phyloP scores from a whole-genome alignment of 495 filamentous ascomycete genomes.

The Aspergillus coremiiformis region DNA sequence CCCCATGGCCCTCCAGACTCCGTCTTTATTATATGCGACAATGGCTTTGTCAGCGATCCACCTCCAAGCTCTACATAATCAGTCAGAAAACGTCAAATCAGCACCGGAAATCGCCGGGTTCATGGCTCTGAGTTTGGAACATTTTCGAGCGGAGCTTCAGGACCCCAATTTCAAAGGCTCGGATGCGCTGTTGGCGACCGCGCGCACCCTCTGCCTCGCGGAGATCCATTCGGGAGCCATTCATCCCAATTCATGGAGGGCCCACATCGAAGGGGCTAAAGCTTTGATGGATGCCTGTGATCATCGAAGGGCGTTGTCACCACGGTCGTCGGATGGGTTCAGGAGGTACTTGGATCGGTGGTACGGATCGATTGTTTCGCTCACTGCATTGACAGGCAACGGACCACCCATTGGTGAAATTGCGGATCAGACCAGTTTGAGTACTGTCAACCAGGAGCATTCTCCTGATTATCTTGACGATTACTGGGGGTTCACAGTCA shows the following conservation, averaged over 20 bases:
- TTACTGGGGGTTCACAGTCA: slow-evolving; percentile 42
- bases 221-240: slow-evolving; percentile 44
- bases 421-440: slow-evolving; percentile 13
- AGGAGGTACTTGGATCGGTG: slow-evolving; percentile 40
- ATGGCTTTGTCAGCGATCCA: slow-evolving; percentile 44
- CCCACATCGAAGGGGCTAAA: slow-evolving; percentile 39
- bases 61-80: slow-evolving; percentile 37
- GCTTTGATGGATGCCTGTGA: slow-evolving; percentile 34
- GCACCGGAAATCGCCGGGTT: slow-evolving; percentile 39
- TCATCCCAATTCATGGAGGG: slow-evolving; percentile 41
- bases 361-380: slow-evolving; percentile 42
- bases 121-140: slow-evolving; percentile 40
- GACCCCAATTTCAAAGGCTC: slow-evolving; percentile 29
- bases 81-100: slow-evolving; percentile 36
- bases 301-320: slow-evolving; percentile 20
- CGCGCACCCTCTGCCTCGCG: slow-evolving; percentile 42
- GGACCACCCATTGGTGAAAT: slow-evolving; percentile 36
- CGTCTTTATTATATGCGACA: slow-evolving; percentile 40
- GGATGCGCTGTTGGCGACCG: slow-evolving; percentile 40
- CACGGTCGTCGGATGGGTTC: slow-evolving; percentile 30
- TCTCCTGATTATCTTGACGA: slow-evolving; percentile 40
- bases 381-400: slow-evolving; percentile 41
- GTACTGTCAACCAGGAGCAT: slow-evolving; percentile 11
- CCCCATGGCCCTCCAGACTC: slow-evolving; percentile 41
- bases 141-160: slow-evolving; percentile 39